Conservation (phyloP, 2,329 filamentous ascomycete genomes). For the Ampelomyces quisqualis region DNA sequence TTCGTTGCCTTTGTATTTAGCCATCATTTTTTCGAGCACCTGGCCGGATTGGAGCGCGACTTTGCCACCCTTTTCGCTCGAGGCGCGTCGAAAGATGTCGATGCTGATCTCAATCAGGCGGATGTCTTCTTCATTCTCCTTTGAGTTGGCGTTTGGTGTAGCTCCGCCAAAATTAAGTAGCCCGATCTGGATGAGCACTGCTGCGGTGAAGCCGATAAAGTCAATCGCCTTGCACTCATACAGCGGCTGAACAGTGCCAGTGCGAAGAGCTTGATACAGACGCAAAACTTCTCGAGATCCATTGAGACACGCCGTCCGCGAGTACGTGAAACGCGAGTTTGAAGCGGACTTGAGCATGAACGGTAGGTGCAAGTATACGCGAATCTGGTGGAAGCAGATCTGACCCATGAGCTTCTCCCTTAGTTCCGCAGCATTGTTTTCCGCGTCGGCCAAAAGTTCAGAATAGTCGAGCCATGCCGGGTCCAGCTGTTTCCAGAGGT, state of each 20-base stretch:
- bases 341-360: constrained; percentile 47
- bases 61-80: constrained; percentile 45
- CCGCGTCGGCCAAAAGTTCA: constrained; percentile 27
- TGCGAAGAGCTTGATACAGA: constrained; percentile 44
- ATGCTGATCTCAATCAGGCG: constrained; percentile 44
- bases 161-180: constrained; percentile 41
- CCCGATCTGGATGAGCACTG: constrained; percentile 48
- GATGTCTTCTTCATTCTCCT: constrained; percentile 40
- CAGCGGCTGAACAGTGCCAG: constrained; percentile 37
- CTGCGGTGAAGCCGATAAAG: constrained; percentile 51
- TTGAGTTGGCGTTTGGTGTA: constrained; percentile 13
- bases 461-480: constrained; percentile 44
- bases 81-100: constrained; percentile 46
- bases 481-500: constrained; percentile 41
- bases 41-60: constrained; percentile 44
- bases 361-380: constrained; percentile 49
- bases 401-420: constrained; percentile 46
- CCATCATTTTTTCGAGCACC: constrained; percentile 43
- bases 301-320: constrained; percentile 44
- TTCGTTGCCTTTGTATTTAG: constrained; percentile 26
- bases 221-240: constrained; percentile 52
- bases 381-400: constrained; percentile 49
- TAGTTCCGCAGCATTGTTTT: constrained; percentile 39
- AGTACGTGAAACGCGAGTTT: constrained; percentile 44
- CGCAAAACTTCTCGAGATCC: constrained; percentile 46